Percentiles rank a stretch among this genome's conserved stretches.
Evolutionary conservation across 1,284 basidiomycete genomes (phyloP).

Genomic region (Coniferiporia sulphurascens): DNA sequence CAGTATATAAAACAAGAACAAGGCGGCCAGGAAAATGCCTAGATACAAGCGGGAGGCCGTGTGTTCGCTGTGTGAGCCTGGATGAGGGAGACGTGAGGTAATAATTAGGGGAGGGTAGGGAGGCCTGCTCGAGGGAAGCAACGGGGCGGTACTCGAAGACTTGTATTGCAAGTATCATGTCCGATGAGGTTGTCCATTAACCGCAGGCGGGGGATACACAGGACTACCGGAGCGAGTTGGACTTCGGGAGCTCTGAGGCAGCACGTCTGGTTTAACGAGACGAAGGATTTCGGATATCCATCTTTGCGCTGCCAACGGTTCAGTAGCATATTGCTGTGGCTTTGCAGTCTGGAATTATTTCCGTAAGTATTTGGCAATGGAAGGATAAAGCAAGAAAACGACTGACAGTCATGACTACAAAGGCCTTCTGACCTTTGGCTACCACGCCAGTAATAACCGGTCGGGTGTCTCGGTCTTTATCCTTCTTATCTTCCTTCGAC

Average conservation of each 20-base stretch:
- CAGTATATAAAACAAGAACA: background rate
- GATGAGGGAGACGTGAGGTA: background rate
- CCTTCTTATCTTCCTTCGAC: slow-evolving; percentile 25
- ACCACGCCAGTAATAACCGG: slow-evolving; percentile 44
- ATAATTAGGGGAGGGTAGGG: background rate
- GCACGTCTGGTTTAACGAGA: slow-evolving; percentile 5
- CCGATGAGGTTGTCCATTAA: slow-evolving; percentile 2
- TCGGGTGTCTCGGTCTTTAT: slow-evolving; percentile 36
- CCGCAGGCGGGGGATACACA: background rate
- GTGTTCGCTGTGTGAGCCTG: background rate
- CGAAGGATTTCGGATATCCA: slow-evolving; percentile 47
- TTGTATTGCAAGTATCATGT: background rate
- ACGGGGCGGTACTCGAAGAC: background rate
- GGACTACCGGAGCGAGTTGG: background rate
- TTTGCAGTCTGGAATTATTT: slow-evolving; percentile 40
- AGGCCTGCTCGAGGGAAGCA: background rate
- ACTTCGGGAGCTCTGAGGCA: background rate
- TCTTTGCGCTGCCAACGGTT: slow-evolving; percentile 33
- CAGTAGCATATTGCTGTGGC: slow-evolving; percentile 47
- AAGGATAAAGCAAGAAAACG: slow-evolving; percentile 14
- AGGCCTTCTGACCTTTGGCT: slow-evolving; percentile 52
- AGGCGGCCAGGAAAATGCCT: background rate
- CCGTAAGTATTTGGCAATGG: background rate
- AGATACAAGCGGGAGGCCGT: background rate
- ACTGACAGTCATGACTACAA: slow-evolving; percentile 58